Conservation (phyloP, 2,329 filamentous ascomycete genomes). For the Cytospora piceicola region DNA sequence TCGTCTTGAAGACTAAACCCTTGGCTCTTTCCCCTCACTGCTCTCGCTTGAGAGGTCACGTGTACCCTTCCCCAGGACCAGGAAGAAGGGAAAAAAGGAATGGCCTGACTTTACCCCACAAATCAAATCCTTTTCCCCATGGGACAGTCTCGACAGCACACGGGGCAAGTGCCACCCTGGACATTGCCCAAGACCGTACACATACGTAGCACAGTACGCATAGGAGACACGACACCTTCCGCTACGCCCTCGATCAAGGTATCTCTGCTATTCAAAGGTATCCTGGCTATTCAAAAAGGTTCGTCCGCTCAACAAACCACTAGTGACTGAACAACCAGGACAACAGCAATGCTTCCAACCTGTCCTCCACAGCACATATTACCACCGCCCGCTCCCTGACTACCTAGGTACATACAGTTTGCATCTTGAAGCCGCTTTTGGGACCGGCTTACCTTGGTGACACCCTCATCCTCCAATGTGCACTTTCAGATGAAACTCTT, state of each 20-base stretch:
- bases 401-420: too few species aligned
- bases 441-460: too few species aligned
- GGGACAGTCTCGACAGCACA: conserved; percentile 11
- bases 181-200: too few species aligned
- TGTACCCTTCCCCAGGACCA: conserved; percentile 13
- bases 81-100: conserved; percentile 8
- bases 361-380: too few species aligned
- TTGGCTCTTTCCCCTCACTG: conserved; percentile 11
- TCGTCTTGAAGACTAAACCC: conserved; percentile 17
- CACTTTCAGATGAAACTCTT: too few species aligned
- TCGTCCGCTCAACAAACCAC: neutral
- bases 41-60: conserved; percentile 24
- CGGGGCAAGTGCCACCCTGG: neutral
- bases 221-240: neutral
- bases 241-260: neutral
- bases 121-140: conserved; percentile 9
- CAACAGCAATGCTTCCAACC: too few species aligned
- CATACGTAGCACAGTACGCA: too few species aligned
- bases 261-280: neutral
- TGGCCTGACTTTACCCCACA: conserved; percentile 31
- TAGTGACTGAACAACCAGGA: neutral
- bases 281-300: too few species aligned
- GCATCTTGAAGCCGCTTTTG: too few species aligned
- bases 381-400: too few species aligned
- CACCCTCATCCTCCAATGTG: too few species aligned